phyloP scores from a whole-genome alignment of 371 early-diverging fungal species.

The Hamiltosporidium magnivora region DNA sequence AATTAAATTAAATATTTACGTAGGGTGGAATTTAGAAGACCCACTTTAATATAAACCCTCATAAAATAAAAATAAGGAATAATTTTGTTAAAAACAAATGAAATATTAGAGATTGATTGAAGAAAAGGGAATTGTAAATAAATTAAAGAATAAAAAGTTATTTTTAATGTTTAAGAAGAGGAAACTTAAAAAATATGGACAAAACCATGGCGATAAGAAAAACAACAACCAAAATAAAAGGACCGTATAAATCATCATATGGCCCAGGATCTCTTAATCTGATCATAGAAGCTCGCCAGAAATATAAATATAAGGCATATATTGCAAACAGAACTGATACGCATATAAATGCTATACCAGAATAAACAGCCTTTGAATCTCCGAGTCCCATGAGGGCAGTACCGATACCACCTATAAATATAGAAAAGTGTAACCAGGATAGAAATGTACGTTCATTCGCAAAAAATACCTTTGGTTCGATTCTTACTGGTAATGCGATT shows the following conservation, averaged over 20 bases:
- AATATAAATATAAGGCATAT: constrained; percentile 76
- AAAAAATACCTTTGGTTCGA: constrained; percentile 96
- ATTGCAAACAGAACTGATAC: constrained; percentile 67
- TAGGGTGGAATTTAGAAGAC: no score
- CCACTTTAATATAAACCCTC: no score
- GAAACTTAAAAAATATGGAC: constrained; percentile 73
- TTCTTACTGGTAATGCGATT: constrained; percentile 59
- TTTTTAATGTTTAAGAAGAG: constrained; percentile 11
- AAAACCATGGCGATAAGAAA: constrained; percentile 71
- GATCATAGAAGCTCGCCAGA: constrained; percentile 69
- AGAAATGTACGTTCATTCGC: constrained; percentile 97
- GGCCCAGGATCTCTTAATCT: constrained; percentile 53
- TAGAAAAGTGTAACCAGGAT: constrained; percentile 67
- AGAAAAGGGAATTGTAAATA: no score
- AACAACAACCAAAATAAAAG: constrained; percentile 69
- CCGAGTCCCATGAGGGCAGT: constrained; percentile 57
- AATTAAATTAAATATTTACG: no score
- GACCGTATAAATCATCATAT: constrained; percentile 59
- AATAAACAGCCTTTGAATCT: constrained; percentile 25
- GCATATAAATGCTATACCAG: constrained; percentile 63
- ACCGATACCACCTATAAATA: constrained; percentile 59
- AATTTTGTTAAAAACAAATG: no score
- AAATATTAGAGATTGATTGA: no score
- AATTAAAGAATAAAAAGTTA: no score
- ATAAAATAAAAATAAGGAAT: no score